phyloP scores from a whole-genome alignment of 257 asterid genomes.

The Penstemon newberryi region DNA sequence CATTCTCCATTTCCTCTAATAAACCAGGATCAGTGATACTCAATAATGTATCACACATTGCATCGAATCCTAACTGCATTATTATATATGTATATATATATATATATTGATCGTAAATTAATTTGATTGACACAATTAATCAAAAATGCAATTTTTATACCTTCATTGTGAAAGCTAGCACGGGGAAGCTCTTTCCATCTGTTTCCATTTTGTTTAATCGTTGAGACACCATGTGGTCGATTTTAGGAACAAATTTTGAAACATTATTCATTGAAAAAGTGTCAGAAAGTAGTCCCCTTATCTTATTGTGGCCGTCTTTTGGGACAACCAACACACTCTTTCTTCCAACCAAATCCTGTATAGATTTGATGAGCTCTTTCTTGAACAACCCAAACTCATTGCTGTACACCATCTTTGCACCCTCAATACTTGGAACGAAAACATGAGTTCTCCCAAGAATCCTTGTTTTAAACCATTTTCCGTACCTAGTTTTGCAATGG shows the following conservation, averaged over 20 bases:
- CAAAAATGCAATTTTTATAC: conserved; percentile 16
- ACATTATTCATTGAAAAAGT: conserved; percentile 63
- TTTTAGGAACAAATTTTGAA: conserved; percentile 43
- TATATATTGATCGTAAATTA: too few relatives aligned
- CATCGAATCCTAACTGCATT: conserved; percentile 53
- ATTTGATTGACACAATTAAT: too few relatives aligned
- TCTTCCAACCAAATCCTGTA: conserved; percentile 59
- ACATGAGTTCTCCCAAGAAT: conserved; percentile 53
- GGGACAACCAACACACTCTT: conserved; percentile 54
- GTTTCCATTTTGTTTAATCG: conserved; percentile 40
- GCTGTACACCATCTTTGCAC: conserved; percentile 43
- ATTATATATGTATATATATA: neutral
- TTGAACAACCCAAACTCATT: conserved; percentile 55
- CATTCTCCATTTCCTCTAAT: conserved; percentile 42
- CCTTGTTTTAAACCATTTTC: conserved; percentile 63
- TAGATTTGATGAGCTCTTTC: conserved; percentile 57
- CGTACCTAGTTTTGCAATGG: conserved; percentile 37
- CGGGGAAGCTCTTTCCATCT: conserved; percentile 45
- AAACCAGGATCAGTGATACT: conserved; percentile 43
- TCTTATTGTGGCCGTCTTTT: conserved; percentile 44
- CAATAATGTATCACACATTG: conserved; percentile 53
- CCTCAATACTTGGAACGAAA: conserved; percentile 55
- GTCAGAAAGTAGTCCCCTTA: conserved; percentile 47
- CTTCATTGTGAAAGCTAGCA: conserved; percentile 59
- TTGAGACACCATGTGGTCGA: conserved; percentile 38